phyloP scores from a whole-genome alignment of 306 rosid species.

The Cyclanthera cordifolia region DNA sequence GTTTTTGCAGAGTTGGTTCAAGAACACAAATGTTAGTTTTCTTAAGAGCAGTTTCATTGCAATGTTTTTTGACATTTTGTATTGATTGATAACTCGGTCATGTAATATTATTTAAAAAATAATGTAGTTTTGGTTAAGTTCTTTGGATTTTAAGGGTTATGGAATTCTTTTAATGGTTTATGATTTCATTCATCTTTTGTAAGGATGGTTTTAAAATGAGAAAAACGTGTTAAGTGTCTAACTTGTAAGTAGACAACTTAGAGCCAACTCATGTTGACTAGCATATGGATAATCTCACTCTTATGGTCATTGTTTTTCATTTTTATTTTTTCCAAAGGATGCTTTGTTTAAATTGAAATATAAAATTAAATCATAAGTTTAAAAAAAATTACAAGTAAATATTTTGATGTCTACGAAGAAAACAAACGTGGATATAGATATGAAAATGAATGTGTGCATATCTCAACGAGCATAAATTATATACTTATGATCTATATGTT shows the following conservation, averaged over 20 bases:
- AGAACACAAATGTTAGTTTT: neutral
- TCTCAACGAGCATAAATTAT: too few relatives aligned
- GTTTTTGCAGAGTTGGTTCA: neutral
- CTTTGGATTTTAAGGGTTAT: neutral
- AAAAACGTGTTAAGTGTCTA: too few relatives aligned
- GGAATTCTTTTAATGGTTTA: neutral
- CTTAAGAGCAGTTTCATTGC: neutral
- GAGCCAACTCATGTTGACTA: neutral
- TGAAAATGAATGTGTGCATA: too few relatives aligned
- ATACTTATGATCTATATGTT: too few relatives aligned
- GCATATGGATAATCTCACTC: neutral
- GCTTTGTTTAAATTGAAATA: neutral
- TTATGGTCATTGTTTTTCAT: neutral
- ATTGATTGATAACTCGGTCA: constrained; percentile 2
- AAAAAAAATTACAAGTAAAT: neutral
- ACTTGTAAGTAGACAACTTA: neutral
- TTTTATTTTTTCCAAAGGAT: too few relatives aligned
- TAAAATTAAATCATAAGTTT: neutral
- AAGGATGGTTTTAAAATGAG: neutral
- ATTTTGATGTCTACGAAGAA: neutral
- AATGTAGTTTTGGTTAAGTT: neutral
- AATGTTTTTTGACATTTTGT: constrained; percentile 2
- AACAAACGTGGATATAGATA: too few relatives aligned
- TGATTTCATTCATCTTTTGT: neutral
- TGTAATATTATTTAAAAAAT: constrained; percentile 6